Evolutionary conservation across 1,284 basidiomycete species (phyloP), one percentile per base, ranked within the genome.

Genomic region (Volvariella volvacea): DNA sequence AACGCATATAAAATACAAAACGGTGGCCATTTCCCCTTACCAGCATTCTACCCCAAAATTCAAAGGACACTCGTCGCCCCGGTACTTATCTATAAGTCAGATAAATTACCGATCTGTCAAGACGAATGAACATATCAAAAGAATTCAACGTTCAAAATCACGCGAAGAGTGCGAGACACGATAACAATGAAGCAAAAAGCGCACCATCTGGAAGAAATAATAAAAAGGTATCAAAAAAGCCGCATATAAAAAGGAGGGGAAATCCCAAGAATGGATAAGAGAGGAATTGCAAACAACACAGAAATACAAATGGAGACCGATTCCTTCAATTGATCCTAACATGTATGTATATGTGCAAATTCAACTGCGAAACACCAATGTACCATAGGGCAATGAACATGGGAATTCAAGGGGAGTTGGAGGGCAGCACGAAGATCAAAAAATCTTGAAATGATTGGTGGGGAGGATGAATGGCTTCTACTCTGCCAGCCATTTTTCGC

Each of bases 401-500:
- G 25, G 25, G 6, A 12, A 12, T 6, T 28, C 12, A 12, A 6
- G 25, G n/a, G n/a, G n/a, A n/a, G n/a, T n/a, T n/a, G 30, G n/a
- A 9, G n/a, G 9, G 30, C 30, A 31, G 30, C n/a, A 9, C 30
- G 9, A 31, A 9, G n/a, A 31, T 9, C 9, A 31, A 31, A 31
- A 31, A 31, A 31, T 9, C 9, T 9, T 9, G 30, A 31, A n/a
- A n/a, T 31, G 30, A 9, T 31, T 31, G 30, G 30, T 9, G n/a
- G 30, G 9, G 30, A 31, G n/a, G n/a, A n/a, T n/a, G n/a, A n/a
- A n/a, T n/a, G n/a, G n/a, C n/a, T n/a, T n/a, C 61, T 55, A 89
- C 58, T 90, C 88, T 32, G 79, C 85, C 34, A 91, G 72, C 85
- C 87, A 88, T 65, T 89, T 88, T 65, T 89, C 88, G 64, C 86